Evolutionary conservation across 345 rosid species (phyloP).

Genomic region (Melastoma malabathricum): DNA sequence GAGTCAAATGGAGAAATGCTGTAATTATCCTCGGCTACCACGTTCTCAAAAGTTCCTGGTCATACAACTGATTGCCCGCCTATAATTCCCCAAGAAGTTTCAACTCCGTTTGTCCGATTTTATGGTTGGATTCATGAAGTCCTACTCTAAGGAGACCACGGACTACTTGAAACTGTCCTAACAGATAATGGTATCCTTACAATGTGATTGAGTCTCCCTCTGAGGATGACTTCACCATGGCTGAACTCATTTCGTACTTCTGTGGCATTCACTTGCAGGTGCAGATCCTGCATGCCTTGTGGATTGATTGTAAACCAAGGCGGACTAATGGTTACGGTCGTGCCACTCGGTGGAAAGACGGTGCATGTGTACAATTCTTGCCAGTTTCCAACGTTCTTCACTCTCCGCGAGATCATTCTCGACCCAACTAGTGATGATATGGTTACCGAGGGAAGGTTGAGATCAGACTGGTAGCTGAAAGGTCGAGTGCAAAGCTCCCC

Average conservation of each 20-base stretch:
- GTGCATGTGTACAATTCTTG: constrained; percentile 41
- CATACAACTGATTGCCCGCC: too few species aligned
- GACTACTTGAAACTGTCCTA: constrained; percentile 1
- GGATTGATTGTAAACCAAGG: constrained; percentile 45
- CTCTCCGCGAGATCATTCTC: constrained; percentile 29
- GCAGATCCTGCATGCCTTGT: constrained; percentile 29
- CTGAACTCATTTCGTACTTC: constrained; percentile 25
- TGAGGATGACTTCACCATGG: constrained; percentile 58
- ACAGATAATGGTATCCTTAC: constrained; percentile 34
- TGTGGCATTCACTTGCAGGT: constrained; percentile 34
- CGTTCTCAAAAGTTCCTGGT: too few species aligned
- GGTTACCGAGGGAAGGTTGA: constrained; percentile 70
- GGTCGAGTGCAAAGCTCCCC: constrained; percentile 35
- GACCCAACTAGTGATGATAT: constrained; percentile 35
- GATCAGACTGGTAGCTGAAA: constrained; percentile 42
- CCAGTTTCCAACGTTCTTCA: constrained; percentile 39
- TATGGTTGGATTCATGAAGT: too few species aligned
- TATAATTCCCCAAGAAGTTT: too few species aligned
- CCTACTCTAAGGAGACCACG: too few species aligned
- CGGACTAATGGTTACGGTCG: constrained; percentile 35
- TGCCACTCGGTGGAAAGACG: constrained; percentile 55
- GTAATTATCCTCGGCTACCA: too few species aligned
- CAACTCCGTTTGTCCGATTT: too few species aligned
- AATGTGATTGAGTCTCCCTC: constrained; percentile 63
- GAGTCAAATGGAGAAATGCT: too few species aligned